A percentile compares a stretch with the other conserved stretches of the same genome.
Evolutionary conservation across 1,284 basidiomycete genomes (phyloP).

Genomic region (Sanghuangporus baumii): DNA sequence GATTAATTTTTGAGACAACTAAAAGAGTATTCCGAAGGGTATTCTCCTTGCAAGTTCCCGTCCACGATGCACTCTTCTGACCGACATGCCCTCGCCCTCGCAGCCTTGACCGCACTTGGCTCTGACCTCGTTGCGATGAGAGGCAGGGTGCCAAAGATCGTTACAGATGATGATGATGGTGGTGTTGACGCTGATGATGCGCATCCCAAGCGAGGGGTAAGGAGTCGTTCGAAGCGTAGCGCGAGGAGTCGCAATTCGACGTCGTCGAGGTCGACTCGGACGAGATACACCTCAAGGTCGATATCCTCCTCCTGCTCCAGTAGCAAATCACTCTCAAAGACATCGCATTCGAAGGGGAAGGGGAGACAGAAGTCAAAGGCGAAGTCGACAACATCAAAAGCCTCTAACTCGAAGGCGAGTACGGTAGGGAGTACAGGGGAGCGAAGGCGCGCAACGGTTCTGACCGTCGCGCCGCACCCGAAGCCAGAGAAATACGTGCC

Average conservation of each 20-base stretch:
- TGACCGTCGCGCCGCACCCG: constrained; percentile 1
- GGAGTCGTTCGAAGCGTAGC: background rate
- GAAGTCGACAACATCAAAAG: constrained; percentile 1
- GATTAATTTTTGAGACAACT: background rate
- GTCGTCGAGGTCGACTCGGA: background rate
- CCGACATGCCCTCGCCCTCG: background rate
- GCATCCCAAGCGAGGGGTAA: background rate
- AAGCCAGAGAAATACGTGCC: constrained; percentile 6
- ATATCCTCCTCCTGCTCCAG: background rate
- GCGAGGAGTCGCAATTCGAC: background rate
- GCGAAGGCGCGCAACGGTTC: background rate
- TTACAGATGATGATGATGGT: background rate
- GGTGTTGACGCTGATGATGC: background rate
- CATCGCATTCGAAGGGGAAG: background rate
- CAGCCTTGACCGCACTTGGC: constrained; percentile 3
- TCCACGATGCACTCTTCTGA: background rate
- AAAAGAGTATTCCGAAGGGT: background rate
- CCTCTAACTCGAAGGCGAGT: background rate
- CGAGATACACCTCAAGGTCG: background rate
- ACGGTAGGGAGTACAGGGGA: background rate
- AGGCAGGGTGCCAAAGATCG: background rate
- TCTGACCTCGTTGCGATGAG: background rate
- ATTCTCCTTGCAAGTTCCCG: background rate
- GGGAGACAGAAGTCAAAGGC: background rate
- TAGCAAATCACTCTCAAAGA: background rate